Evolutionary conservation across 2,329 filamentous ascomycete species (phyloP).

Genomic region (Aspergillus fischeri): DNA sequence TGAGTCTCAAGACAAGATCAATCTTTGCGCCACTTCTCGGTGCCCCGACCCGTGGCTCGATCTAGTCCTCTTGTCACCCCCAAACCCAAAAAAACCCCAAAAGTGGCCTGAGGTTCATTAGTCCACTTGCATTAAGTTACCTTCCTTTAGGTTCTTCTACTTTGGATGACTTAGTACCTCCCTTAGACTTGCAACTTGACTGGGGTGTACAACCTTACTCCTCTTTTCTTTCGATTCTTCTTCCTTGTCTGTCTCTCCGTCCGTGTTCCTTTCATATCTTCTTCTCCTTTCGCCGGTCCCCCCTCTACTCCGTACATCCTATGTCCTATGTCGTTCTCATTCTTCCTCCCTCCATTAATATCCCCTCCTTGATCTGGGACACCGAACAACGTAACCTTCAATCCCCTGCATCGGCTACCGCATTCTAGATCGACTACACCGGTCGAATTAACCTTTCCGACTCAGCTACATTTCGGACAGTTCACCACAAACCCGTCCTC

Average conservation of each 20-base stretch:
- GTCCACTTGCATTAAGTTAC: slow-evolving; percentile 6
- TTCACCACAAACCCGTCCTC: not conserved
- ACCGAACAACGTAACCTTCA: not conserved
- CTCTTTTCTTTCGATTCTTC: slow-evolving; percentile 10
- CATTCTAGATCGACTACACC: slow-evolving; percentile 4
- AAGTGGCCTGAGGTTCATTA: slow-evolving; percentile 17
- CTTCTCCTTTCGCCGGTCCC: slow-evolving; percentile 12
- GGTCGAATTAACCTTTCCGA: slow-evolving; percentile 13
- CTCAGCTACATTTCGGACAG: slow-evolving; percentile 5
- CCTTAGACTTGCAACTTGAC: slow-evolving; percentile 1
- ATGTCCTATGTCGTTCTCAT: slow-evolving; percentile 8
- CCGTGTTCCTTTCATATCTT: slow-evolving; percentile 9
- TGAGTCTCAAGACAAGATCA: not conserved
- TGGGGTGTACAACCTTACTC: slow-evolving; percentile 2
- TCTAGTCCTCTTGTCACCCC: slow-evolving; percentile 11
- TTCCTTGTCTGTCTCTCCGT: slow-evolving; percentile 4
- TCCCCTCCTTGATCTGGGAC: slow-evolving; percentile 10
- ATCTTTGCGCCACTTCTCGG: slow-evolving; percentile 22
- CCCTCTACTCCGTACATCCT: not conserved
- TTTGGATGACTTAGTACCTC: slow-evolving; percentile 11
- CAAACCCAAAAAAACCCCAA: slow-evolving; percentile 3
- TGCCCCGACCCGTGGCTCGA: slow-evolving; percentile 24
- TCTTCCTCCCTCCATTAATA: slow-evolving; percentile 7
- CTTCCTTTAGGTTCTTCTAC: slow-evolving; percentile 13
- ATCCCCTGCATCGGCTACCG: slow-evolving; percentile 12